These are phyloP conservation scores for Dictyostelium purpureum DNA, from an alignment of 78 protist species.

Conservation along the genomic window DNA sequence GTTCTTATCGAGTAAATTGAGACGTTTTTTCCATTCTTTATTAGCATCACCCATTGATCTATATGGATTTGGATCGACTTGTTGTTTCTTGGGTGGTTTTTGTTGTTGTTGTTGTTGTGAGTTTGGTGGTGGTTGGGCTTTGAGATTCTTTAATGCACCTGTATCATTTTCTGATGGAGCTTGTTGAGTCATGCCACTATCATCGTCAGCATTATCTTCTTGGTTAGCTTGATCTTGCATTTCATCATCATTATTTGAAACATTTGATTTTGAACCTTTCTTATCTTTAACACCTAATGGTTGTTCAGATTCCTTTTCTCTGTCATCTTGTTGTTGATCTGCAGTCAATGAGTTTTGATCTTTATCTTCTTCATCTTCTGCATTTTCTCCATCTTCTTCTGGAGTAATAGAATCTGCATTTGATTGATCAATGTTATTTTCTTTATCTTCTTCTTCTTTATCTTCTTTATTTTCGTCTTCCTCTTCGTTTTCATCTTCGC, in stretches of 20 bases:
- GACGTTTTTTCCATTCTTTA: slow-evolving; percentile 80
- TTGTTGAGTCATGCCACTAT: slow-evolving; percentile 44
- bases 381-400: slow-evolving; percentile 32
- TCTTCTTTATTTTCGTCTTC: slow-evolving; percentile 71
- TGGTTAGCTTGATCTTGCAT: slow-evolving; percentile 19
- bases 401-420: slow-evolving; percentile 30
- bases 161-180: slow-evolving; percentile 48
- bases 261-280: slow-evolving; percentile 47
- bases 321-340: slow-evolving; percentile 59
- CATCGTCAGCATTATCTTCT: slow-evolving; percentile 80
- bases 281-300: slow-evolving; percentile 72
- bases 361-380: slow-evolving; percentile 26
- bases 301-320: slow-evolving; percentile 49
- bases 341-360: slow-evolving; percentile 47
- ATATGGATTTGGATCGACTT: slow-evolving; percentile 78
- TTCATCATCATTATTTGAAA: slow-evolving; percentile 67
- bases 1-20: slow-evolving; percentile 44
- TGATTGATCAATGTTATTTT: background rate
- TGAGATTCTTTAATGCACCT: slow-evolving; percentile 22
- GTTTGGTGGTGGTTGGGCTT: slow-evolving; percentile 21
- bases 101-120: slow-evolving; percentile 5
- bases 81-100: slow-evolving; percentile 9
- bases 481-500: slow-evolving; percentile 44
- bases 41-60: slow-evolving; percentile 67
- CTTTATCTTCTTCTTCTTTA: slow-evolving; percentile 27